Evolutionary conservation across 441 rosid genomes (phyloP), one percentile per base, ranked within the genome.

Genomic region (Geranium incanum): DNA sequence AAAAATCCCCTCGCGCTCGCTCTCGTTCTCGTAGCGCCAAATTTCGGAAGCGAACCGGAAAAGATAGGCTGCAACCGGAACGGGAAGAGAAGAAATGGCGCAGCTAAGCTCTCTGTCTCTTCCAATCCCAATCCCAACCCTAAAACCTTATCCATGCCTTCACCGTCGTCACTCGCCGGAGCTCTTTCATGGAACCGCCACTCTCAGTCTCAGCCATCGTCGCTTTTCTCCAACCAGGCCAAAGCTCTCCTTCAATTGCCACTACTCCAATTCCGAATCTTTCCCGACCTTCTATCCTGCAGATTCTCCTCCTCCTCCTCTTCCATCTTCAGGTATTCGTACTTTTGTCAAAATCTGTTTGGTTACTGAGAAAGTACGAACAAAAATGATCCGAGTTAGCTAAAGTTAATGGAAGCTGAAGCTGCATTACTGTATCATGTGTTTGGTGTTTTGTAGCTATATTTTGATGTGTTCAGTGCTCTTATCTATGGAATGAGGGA

Each of bases 161-260:
- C 62, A 45, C 41, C 37, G 1, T 69, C 77, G 13, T 33, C 52
- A 23, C 77, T 5, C 72, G 11, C 19, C 33, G 33, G 33, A 8
- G 62, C 59, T 12, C 23, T 37, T 60, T 57, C 18, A 33, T 63
- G 73, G 0, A 15, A 19, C 75, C 3, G 36, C 39, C 23, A 28
- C 52, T 43, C 9, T 15, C 36, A 21, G 39, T 12, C 37, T 23
- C 68, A 33, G 55, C 71, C 12, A 19, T 70, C 38, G 28, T 39
- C 75, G 75, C 57, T 33, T 70, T 38, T 71, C 66, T 16, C 55
- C 59, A 11, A 69, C 70, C 67, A 11, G 11, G 60, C 48, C 41
- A 67, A 68, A 59, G 19, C 74, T 84, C 70, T 68, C 85, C 13
- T 73, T 90, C 21, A 84, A 83, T 77, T 86, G 88, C 82, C 86